A percentile compares a stretch with the other conserved stretches of the same genome.
These are phyloP conservation scores for Suhomyces kilbournensis DNA, from an alignment of 805 yeast genomes.

Conservation along the genomic window DNA sequence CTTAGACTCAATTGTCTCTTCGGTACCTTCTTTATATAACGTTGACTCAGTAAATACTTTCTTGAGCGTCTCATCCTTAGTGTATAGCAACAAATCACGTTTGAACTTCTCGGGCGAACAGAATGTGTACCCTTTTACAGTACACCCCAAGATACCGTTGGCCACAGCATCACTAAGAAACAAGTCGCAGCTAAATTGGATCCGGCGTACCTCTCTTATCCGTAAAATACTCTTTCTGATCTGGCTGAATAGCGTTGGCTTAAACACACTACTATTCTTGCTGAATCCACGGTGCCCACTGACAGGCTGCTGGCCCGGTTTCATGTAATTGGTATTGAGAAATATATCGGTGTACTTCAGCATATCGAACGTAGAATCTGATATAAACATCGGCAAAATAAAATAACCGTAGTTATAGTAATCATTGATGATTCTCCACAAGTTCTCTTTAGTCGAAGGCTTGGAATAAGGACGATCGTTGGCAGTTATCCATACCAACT, in stretches of 20 bases:
- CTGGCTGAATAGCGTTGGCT: constrained; percentile 21
- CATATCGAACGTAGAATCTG: constrained; percentile 26
- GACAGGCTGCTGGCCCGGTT: constrained; percentile 4
- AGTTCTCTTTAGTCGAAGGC: constrained; percentile 41
- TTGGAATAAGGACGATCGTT: constrained; percentile 63
- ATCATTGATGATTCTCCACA: constrained; percentile 60
- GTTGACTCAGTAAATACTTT: constrained; percentile 50
- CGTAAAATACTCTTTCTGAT: constrained; percentile 51
- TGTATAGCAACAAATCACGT: constrained; percentile 51
- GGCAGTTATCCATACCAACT: constrained; percentile 71
- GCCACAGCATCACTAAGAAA: constrained; percentile 48
- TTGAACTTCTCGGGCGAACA: constrained; percentile 52
- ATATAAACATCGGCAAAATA: constrained; percentile 63
- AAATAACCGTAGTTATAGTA: constrained; percentile 51
- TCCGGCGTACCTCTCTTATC: constrained; percentile 59
- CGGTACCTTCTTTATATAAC: constrained; percentile 39
- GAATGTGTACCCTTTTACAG: constrained; percentile 71
- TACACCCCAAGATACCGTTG: constrained; percentile 47
- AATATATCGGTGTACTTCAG: constrained; percentile 55
- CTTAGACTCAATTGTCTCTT: constrained; percentile 34
- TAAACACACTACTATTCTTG: constrained; percentile 13
- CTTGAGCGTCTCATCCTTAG: constrained; percentile 48
- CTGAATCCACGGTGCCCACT: constrained; percentile 5
- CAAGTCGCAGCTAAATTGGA: constrained; percentile 60
- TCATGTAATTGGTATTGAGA: constrained; percentile 47